A percentile compares a stretch with the other conserved stretches of the same genome.
phyloP scores from a whole-genome alignment of 768 basidiomycete genomes.

The Phanerodontia chrysosporium region DNA sequence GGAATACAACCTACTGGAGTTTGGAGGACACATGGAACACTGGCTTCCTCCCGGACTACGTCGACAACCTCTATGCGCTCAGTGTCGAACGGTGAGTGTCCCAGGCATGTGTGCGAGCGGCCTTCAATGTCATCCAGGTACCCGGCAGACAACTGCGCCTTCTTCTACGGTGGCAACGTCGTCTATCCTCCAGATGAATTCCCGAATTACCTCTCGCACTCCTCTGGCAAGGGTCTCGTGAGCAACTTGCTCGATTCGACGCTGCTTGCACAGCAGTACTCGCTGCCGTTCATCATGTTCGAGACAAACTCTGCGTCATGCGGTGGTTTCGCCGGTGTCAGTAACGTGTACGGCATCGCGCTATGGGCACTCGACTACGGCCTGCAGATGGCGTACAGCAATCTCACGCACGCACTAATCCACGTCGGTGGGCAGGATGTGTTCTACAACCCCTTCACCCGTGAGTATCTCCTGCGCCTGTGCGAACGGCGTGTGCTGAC shows the following conservation, averaged over 20 bases:
- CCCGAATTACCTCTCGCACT: conserved; percentile 56
- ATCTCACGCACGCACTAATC: conserved; percentile 39
- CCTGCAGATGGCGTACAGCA: conserved; percentile 46
- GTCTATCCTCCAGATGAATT: conserved; percentile 45
- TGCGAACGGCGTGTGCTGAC: not conserved
- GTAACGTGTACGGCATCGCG: conserved; percentile 54
- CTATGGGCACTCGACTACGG: conserved; percentile 53
- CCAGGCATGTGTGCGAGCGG: not conserved
- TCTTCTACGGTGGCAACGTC: conserved; percentile 36
- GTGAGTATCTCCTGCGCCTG: conserved; percentile 19
- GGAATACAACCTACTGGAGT: conserved; percentile 35
- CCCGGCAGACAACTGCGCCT: conserved; percentile 59
- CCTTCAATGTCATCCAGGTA: conserved; percentile 34
- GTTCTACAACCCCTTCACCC: conserved; percentile 55
- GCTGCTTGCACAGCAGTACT: conserved; percentile 31
- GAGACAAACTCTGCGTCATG: conserved; percentile 56
- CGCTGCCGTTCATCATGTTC: conserved; percentile 48
- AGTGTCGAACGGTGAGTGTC: conserved; percentile 50
- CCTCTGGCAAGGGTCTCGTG: conserved; percentile 45
- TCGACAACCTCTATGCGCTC: conserved; percentile 38
- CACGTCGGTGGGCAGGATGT: conserved; percentile 63
- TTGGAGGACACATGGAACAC: conserved; percentile 50
- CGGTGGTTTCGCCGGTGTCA: conserved; percentile 46
- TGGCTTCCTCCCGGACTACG: conserved; percentile 42
- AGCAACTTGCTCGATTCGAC: conserved; percentile 47